These are phyloP conservation scores for peach (Prunus persica) DNA, from an alignment of 306 rosid species.

Conservation along the genomic window Prunus_persica_NCBIv2 NC_034010.1:24065501-24066000, in stretches of 20 bases:
- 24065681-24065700: slow-evolving; percentile 20
- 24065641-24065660: slow-evolving; percentile 1
- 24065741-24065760: slow-evolving; percentile 57
- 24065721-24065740: slow-evolving; percentile 69
- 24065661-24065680: slow-evolving; percentile 5
- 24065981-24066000: neutral
- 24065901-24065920: slow-evolving; percentile 81
- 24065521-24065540: neutral
- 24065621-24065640: neutral
- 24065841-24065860: slow-evolving; percentile 45
- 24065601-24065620: neutral
- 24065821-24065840: slow-evolving; percentile 3
- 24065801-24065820: slow-evolving; percentile 1
- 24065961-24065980: slow-evolving; percentile 2
- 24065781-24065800: slow-evolving; percentile 17
- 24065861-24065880: slow-evolving; percentile 40
- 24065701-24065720: slow-evolving; percentile 75
- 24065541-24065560: neutral
- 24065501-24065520: neutral
- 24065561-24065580: neutral
- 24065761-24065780: slow-evolving; percentile 40
- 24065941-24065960: neutral
- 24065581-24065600: neutral
- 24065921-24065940: slow-evolving; percentile 9
- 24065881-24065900: slow-evolving; percentile 85